Evolutionary conservation across 257 asterid genomes (phyloP).

Genomic region (Asclepias syriaca): DNA sequence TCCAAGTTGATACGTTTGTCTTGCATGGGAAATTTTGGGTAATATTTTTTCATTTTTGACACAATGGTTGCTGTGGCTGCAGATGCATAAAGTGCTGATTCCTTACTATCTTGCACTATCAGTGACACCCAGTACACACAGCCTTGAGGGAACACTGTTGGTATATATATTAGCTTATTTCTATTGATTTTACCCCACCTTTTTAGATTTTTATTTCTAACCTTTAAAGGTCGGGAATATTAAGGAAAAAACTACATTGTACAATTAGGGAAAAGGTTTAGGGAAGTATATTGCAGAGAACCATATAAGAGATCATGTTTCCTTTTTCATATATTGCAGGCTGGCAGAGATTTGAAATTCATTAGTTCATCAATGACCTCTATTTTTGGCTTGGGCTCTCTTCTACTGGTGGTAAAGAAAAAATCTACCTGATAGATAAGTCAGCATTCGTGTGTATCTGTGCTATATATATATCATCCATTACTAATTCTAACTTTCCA

Average conservation of each 20-base stretch:
- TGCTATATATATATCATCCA: background rate
- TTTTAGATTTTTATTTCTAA: background rate
- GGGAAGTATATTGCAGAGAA: no score
- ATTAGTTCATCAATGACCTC: conserved; percentile 73
- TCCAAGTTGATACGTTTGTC: background rate
- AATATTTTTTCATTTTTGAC: background rate
- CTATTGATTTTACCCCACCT: background rate
- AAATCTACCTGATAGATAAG: background rate
- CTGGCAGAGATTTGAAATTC: conserved; percentile 90
- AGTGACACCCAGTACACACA: conserved; percentile 78
- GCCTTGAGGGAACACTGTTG: conserved; percentile 94
- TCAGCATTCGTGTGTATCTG: background rate
- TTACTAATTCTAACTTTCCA: background rate
- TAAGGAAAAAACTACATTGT: no score
- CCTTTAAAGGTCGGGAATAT: no score
- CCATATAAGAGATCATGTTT: background rate
- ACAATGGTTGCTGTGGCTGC: conserved; percentile 21
- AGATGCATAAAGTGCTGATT: conserved; percentile 92
- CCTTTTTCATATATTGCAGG: conserved; percentile 38
- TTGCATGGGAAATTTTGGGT: background rate
- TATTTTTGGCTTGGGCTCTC: conserved; percentile 55
- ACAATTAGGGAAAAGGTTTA: no score
- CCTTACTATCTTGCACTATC: conserved; percentile 78
- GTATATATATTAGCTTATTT: conserved; percentile 29
- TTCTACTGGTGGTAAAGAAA: conserved; percentile 60